phyloP scores from a whole-genome alignment of 1,284 basidiomycete genomes.

The Stygiomarasmius scandens region DNA sequence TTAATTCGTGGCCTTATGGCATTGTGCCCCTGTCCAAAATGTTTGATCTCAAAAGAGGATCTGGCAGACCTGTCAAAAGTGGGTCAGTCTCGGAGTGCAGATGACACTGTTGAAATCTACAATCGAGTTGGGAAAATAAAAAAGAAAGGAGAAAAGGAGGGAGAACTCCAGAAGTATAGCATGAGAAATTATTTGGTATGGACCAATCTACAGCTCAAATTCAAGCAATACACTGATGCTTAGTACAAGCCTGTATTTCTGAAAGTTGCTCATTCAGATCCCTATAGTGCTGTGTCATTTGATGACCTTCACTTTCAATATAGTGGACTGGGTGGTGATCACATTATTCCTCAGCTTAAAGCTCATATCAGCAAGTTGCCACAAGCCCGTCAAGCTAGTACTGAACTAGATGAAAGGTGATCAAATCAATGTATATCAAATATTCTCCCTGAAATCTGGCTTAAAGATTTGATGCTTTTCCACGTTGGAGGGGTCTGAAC shows the following conservation, averaged over 20 bases:
- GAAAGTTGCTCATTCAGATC: constrained; percentile 16
- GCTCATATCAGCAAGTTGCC: background rate
- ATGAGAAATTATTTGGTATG: constrained; percentile 34
- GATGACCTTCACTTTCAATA: constrained; percentile 19
- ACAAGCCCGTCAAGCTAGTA: background rate
- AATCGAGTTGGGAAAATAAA: constrained; percentile 10
- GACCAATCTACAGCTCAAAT: no score
- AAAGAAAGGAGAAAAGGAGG: constrained; percentile 21
- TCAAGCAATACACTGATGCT: no score
- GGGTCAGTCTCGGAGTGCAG: constrained; percentile 18
- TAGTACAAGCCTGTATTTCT: constrained; percentile 13
- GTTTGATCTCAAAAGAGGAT: constrained; percentile 30
- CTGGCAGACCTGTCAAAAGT: constrained; percentile 21
- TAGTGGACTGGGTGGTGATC: constrained; percentile 18
- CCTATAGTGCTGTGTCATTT: constrained; percentile 18
- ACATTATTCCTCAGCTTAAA: constrained; percentile 16
- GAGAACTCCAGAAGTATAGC: constrained; percentile 27
- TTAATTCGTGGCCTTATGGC: constrained; percentile 32
- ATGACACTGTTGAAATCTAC: constrained; percentile 18
- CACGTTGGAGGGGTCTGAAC: constrained; percentile 36
- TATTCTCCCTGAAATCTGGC: background rate
- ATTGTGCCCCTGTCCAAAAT: constrained; percentile 35
- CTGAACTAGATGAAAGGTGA: background rate
- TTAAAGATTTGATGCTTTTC: constrained; percentile 28
- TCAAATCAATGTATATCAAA: background rate